Percentiles rank a stretch among this genome's conserved stretches.
These are phyloP conservation scores for Taphrina pruni DNA, from an alignment of 1,139 yeast genomes.

Conservation along the genomic window DNA sequence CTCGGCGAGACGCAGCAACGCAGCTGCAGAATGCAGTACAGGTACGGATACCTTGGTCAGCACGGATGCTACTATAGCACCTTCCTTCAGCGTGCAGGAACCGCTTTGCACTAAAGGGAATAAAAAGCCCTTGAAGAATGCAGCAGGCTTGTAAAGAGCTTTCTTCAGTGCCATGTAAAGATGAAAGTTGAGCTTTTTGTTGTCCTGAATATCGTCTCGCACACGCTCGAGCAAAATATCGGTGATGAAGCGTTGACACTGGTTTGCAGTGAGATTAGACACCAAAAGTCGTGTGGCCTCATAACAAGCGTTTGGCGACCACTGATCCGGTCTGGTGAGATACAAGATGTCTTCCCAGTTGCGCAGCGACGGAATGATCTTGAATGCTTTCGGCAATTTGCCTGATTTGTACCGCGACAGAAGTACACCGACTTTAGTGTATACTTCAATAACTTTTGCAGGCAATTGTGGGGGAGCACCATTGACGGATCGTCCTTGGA, in stretches of 20 bases:
- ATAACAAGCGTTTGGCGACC: conserved; percentile 97
- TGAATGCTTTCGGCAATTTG: conserved; percentile 90
- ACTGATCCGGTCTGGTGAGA: conserved; percentile 86
- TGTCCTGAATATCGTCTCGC: conserved; percentile 78
- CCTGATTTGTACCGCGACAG: conserved; percentile 94
- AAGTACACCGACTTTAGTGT: conserved; percentile 86
- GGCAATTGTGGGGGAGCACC: conserved; percentile 69
- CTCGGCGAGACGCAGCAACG: conserved; percentile 80
- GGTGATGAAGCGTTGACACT: conserved; percentile 79
- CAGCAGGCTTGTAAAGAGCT: conserved; percentile 93
- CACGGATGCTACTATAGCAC: conserved; percentile 92
- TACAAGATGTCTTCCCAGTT: conserved; percentile 95
- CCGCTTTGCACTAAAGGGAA: conserved; percentile 75
- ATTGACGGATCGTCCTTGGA: conserved; percentile 53
- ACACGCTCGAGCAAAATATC: conserved; percentile 81
- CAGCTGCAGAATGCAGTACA: conserved; percentile 94
- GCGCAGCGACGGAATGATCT: conserved; percentile 86
- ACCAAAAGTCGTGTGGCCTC: conserved; percentile 95
- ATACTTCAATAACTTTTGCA: conserved; percentile 93
- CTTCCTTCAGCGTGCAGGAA: conserved; percentile 86
- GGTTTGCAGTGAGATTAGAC: conserved; percentile 82
- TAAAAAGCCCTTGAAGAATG: conserved; percentile 93
- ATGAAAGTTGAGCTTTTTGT: conserved; percentile 74
- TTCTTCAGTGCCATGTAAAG: conserved; percentile 89
- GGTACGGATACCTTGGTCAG: conserved; percentile 89